A percentile compares a stretch with the other conserved stretches of the same genome.
These are phyloP conservation scores for Xylaria sp. DNA, from an alignment of 2,329 filamentous ascomycete species.

Conservation along the genomic window DNA sequence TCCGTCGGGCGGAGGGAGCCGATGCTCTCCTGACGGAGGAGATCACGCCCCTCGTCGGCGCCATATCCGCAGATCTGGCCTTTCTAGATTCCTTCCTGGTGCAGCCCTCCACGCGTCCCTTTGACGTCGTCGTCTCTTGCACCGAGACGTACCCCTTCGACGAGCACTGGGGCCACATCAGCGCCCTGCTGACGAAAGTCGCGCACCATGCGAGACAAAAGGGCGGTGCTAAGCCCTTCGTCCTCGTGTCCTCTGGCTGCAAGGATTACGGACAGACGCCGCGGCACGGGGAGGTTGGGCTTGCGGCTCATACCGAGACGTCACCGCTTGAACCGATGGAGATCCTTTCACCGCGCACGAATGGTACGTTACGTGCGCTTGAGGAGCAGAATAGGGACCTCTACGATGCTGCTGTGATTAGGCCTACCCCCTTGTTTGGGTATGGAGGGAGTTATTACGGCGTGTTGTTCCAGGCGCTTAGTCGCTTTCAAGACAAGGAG, in stretches of 20 bases:
- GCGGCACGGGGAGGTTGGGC: conserved; percentile 49
- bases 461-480: conserved; percentile 51
- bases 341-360: conserved; percentile 48
- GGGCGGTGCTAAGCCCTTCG: conserved; percentile 52
- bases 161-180: conserved; percentile 52
- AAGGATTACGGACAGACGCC: conserved; percentile 59
- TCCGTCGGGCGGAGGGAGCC: conserved; percentile 51
- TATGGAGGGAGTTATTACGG: conserved; percentile 58
- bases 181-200: conserved; percentile 50
- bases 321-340: conserved; percentile 51
- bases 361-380: conserved; percentile 51
- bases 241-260: conserved; percentile 60
- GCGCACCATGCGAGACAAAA: conserved; percentile 39
- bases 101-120: conserved; percentile 40
- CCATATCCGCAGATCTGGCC: conserved; percentile 47
- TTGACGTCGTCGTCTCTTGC: conserved; percentile 57
- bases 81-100: conserved; percentile 43
- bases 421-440: conserved; percentile 60
- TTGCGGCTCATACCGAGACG: conserved; percentile 56
- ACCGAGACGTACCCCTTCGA: conserved; percentile 55
- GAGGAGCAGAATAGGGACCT: conserved; percentile 47
- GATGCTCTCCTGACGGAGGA: conserved; percentile 50
- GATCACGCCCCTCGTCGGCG: conserved; percentile 55
- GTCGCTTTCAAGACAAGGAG: conserved; percentile 21
- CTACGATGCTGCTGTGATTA: conserved; percentile 57